Evolutionary conservation across 352 stramenopile species (phyloP).

Genomic region (Phytophthora ohioensis): DNA sequence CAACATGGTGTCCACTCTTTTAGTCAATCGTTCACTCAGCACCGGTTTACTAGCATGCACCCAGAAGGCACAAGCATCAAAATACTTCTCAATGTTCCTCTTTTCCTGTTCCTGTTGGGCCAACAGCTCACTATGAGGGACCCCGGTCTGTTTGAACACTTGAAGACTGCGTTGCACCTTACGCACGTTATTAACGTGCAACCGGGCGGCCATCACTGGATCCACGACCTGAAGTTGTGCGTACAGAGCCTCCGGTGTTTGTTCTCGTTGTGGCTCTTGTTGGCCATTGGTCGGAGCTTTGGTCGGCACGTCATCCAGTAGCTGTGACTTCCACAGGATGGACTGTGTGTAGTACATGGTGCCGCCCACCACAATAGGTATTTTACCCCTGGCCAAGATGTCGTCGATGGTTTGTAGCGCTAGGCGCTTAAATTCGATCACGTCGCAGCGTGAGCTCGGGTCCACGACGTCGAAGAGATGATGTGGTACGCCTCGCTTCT

Average conservation of each 20-base stretch:
- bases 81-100: conserved; percentile 64
- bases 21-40: conserved; percentile 69
- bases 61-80: conserved; percentile 88
- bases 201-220: conserved; percentile 77
- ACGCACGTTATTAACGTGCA: conserved; percentile 90
- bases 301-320: conserved; percentile 78
- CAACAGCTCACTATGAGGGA: conserved; percentile 77
- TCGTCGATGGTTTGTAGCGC: conserved; percentile 85
- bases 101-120: conserved; percentile 60
- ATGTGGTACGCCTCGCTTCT: conserved; percentile 90
- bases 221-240: conserved; percentile 72
- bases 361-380: conserved; percentile 92
- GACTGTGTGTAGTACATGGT: conserved; percentile 95
- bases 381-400: conserved; percentile 84
- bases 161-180: conserved; percentile 89
- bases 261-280: conserved; percentile 23
- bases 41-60: conserved; percentile 77
- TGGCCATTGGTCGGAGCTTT: conserved; percentile 13
- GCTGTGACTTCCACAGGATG: conserved; percentile 88
- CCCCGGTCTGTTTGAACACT: conserved; percentile 85
- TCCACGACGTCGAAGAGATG: conserved; percentile 91
- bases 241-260: conserved; percentile 71
- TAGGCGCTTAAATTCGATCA: conserved; percentile 83
- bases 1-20: conserved; percentile 87
- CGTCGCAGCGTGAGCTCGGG: conserved; percentile 75